These are phyloP conservation scores for Aspergillus ibericus DNA, from an alignment of 2,329 filamentous ascomycete species.

Conservation along the genomic window DNA sequence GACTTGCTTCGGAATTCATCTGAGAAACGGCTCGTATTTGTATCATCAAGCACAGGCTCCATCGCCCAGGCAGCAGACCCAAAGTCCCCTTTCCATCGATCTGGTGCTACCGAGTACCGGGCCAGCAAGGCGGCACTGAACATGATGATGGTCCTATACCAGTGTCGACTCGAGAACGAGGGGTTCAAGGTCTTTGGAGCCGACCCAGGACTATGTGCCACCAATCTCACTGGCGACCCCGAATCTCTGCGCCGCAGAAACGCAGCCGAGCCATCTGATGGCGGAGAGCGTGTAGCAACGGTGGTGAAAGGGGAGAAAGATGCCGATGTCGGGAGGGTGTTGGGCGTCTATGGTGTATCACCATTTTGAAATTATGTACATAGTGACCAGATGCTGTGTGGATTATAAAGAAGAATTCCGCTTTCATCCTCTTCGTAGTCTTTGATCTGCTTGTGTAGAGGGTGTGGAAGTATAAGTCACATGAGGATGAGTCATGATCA, in stretches of 20 bases:
- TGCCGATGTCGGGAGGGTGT: constrained; percentile 38
- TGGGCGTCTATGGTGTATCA: constrained; percentile 13
- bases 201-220: constrained; percentile 50
- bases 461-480: neutral
- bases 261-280: constrained; percentile 18
- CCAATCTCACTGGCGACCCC: constrained; percentile 22
- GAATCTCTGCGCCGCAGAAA: constrained; percentile 14
- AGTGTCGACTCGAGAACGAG: constrained; percentile 39
- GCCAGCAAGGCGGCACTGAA: constrained; percentile 48
- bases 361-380: constrained; percentile 3
- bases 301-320: constrained; percentile 36
- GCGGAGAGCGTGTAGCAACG: constrained; percentile 8
- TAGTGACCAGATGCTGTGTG: no score
- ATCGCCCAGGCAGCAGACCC: constrained; percentile 31
- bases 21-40: constrained; percentile 42
- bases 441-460: neutral
- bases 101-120: constrained; percentile 39
- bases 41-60: constrained; percentile 40
- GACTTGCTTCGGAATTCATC: constrained; percentile 30
- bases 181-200: constrained; percentile 52
- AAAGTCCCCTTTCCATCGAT: constrained; percentile 24
- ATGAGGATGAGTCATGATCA: neutral
- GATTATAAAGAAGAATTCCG: neutral
- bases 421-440: no score
- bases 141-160: constrained; percentile 48